Evolutionary conservation across 1,284 basidiomycete genomes (phyloP), one percentile per base, ranked within the genome.

Genomic region (Austroboletus niveus): DNA sequence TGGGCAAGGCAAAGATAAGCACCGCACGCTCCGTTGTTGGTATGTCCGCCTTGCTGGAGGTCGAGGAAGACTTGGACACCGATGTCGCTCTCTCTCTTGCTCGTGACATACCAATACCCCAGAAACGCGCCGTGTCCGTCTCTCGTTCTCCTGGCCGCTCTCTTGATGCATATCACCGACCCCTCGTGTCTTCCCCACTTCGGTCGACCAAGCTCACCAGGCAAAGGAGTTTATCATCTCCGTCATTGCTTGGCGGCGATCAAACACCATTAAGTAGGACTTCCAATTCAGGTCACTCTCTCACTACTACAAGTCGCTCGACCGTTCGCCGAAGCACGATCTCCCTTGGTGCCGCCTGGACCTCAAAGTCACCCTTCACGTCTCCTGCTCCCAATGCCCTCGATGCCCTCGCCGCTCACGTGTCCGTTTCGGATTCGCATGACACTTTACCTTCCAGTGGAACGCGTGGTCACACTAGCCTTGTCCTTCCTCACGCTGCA

Each of bases 401-500:
- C 11, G 65, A 67, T 36, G 69, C 69, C 9, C 65, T 67, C 34
- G 69, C 64, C 29, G 65, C 65, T 15, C 64, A 67, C 9, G 65
- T 61, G 10, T 65, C 65, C 9, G 55, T 63, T 14, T 69, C 65
- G 35, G 60, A 64, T 8, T 60, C 55, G 3, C 56, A 52, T n/a
- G 60, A 65, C 14, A 41, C 57, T 35, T 60, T 79, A 12, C 80
- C 81, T 17, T 81, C 79, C 14, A 73, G 76, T 17, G 79, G 80
- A 3, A 81, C 79, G 0, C 78, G 75, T 41, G 87, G 84, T 5
- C 89, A 82, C 60, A 86, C 86, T 1, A 80, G 80, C 29, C 80
- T 94, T 22, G 76, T 85, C 1, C 78, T 94, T 3, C 89, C 91
- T 4, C 80, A 74, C 22, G 81, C 81, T 1, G 80, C 75, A 22